Conservation (phyloP, 371 early-diverging fungal genomes). For the Apophysomyces variabilis region DNA sequence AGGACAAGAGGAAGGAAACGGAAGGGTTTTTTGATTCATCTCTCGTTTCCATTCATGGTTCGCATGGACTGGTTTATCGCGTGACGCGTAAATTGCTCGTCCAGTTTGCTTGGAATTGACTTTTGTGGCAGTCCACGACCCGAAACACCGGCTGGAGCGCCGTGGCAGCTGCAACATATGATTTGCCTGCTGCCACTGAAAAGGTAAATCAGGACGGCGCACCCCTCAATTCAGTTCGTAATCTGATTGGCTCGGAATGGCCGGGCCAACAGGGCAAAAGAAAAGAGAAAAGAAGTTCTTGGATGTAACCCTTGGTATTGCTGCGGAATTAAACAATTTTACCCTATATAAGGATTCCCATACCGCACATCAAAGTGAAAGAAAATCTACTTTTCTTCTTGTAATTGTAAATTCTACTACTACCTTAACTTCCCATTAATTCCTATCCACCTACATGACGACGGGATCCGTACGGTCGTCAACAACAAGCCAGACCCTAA, state of each 20-base stretch:
- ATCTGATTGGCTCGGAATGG: neutral
- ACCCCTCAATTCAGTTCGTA: neutral
- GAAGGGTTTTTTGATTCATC: neutral
- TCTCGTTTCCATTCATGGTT: neutral
- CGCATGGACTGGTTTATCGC: neutral
- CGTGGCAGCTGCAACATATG: constrained; percentile 1
- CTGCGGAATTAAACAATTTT: neutral
- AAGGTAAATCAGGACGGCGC: neutral
- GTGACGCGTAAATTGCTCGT: neutral
- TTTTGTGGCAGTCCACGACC: neutral
- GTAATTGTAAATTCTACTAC: neutral
- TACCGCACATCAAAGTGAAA: neutral
- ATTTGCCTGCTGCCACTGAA: constrained; percentile 1
- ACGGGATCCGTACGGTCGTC: constrained; percentile 25
- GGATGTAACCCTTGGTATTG: neutral
- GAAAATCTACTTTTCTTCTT: neutral
- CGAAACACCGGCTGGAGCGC: constrained; percentile 4
- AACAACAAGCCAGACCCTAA: constrained; percentile 26
- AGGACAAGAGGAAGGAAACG: neutral
- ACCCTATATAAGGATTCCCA: neutral
- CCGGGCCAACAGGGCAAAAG: neutral
- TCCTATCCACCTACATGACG: constrained; percentile 2
- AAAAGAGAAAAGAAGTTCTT: neutral
- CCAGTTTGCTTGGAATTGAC: neutral
- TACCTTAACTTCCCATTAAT: neutral